Percentiles rank a stretch among this genome's conserved stretches.
These are phyloP conservation scores for Vanrija sp. DNA, from an alignment of 1,284 basidiomycete genomes.

Conservation along the genomic window DNA sequence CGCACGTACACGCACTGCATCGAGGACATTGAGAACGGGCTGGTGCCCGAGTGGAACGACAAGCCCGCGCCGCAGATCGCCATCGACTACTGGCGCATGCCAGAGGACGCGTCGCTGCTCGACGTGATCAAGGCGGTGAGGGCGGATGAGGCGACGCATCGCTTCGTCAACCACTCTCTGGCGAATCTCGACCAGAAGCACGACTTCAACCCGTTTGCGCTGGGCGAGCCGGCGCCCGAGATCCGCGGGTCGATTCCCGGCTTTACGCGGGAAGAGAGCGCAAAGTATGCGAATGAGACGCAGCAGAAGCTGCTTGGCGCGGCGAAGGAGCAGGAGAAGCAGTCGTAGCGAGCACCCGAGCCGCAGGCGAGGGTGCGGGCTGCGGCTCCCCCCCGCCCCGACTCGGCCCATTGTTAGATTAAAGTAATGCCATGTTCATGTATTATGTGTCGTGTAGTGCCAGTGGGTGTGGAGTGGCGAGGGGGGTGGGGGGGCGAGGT, in stretches of 20 bases:
- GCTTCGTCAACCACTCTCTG: conserved; percentile 88
- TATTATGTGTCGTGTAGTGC: too few species aligned
- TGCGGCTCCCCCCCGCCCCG: background rate
- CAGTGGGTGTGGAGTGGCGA: too few species aligned
- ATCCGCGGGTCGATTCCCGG: conserved; percentile 69
- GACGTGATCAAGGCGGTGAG: conserved; percentile 87
- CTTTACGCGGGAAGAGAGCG: conserved; percentile 71
- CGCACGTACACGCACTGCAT: conserved; percentile 82
- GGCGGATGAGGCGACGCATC: conserved; percentile 87
- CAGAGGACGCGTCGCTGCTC: conserved; percentile 66
- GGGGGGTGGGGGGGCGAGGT: too few species aligned
- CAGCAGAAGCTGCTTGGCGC: conserved; percentile 36
- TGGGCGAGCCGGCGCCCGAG: conserved; percentile 81
- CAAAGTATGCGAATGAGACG: conserved; percentile 48
- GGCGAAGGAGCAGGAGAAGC: background rate
- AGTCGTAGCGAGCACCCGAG: background rate
- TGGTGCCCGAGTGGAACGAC: conserved; percentile 74
- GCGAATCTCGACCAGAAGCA: conserved; percentile 71
- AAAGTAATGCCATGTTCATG: background rate
- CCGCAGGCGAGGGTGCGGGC: too few species aligned
- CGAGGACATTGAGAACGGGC: conserved; percentile 75
- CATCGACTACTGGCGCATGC: conserved; percentile 85
- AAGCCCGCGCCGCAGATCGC: conserved; percentile 80
- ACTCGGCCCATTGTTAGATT: too few species aligned
- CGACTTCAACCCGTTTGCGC: conserved; percentile 86